phyloP scores from a whole-genome alignment of 2,329 filamentous ascomycete genomes.

The Pseudogymnoascus sp. region DNA sequence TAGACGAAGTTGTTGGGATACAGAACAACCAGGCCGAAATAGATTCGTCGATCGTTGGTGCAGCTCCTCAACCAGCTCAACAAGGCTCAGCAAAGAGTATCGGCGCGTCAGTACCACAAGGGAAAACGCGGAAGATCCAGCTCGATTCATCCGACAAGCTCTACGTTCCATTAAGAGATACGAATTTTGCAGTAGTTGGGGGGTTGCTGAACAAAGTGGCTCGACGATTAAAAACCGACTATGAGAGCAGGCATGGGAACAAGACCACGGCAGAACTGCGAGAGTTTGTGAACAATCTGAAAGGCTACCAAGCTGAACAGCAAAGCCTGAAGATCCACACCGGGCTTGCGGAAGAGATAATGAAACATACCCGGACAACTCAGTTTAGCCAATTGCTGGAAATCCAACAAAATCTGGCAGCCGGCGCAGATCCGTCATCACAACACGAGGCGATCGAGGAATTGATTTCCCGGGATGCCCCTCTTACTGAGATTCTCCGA shows the following conservation, averaged over 20 bases:
- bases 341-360: slow-evolving; percentile 86
- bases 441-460: slow-evolving; percentile 91
- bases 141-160: slow-evolving; percentile 85
- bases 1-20: slow-evolving; percentile 90
- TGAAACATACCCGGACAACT: slow-evolving; percentile 84
- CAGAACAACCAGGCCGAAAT: slow-evolving; percentile 89
- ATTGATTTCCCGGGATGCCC: slow-evolving; percentile 79
- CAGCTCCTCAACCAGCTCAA: slow-evolving; percentile 47
- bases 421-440: slow-evolving; percentile 77
- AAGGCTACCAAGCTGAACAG: slow-evolving; percentile 86
- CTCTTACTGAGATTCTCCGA: slow-evolving; percentile 72
- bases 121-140: slow-evolving; percentile 76
- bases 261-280: slow-evolving; percentile 87
- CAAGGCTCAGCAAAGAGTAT: slow-evolving; percentile 48
- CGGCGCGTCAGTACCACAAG: slow-evolving; percentile 47
- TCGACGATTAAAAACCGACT: slow-evolving; percentile 74
- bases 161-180: slow-evolving; percentile 78
- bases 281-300: slow-evolving; percentile 90
- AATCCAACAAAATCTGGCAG: slow-evolving; percentile 90
- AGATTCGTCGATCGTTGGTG: slow-evolving; percentile 79
- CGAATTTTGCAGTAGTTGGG: slow-evolving; percentile 93
- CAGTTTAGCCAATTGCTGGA: slow-evolving; percentile 82
- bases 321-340: slow-evolving; percentile 89
- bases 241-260: slow-evolving; percentile 76
- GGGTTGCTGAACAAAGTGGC: slow-evolving; percentile 84